These are phyloP conservation scores for Hypericum androsaemum DNA, from an alignment of 345 rosid species.

Conservation along the genomic window DNA sequence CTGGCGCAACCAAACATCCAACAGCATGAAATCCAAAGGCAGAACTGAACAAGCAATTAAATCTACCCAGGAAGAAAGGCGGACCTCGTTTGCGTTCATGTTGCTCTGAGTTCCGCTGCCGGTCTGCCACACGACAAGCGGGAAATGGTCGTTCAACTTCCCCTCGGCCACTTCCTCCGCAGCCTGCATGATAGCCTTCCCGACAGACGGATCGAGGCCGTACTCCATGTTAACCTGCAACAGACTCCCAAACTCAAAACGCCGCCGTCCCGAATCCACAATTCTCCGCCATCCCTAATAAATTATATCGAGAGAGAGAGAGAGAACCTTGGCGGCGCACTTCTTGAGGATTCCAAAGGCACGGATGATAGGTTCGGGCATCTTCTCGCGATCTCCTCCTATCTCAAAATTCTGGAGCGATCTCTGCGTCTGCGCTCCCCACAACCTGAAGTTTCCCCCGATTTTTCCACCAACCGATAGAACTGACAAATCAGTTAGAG, in stretches of 20 bases:
- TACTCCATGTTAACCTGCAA: constrained; percentile 80
- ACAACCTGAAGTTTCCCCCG: constrained; percentile 58
- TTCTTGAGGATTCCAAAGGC: constrained; percentile 92
- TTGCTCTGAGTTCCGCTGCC: constrained; percentile 99
- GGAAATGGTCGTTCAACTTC: constrained; percentile 75
- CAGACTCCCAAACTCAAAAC: neutral
- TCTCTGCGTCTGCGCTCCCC: constrained; percentile 99
- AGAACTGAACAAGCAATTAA: neutral
- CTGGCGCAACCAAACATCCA: constrained; percentile 27
- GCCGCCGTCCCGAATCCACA: neutral
- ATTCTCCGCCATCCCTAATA: no score
- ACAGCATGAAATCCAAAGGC: neutral
- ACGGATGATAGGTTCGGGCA: constrained; percentile 91
- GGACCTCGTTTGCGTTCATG: constrained; percentile 98
- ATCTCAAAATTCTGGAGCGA: constrained; percentile 90
- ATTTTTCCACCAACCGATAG: no score
- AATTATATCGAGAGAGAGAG: neutral
- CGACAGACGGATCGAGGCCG: constrained; percentile 78
- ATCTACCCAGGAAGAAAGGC: neutral
- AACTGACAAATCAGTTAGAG: neutral
- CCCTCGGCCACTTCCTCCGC: constrained; percentile 93
- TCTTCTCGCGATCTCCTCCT: constrained; percentile 83
- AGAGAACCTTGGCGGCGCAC: constrained; percentile 78
- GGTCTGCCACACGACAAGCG: constrained; percentile 95
- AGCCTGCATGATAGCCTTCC: constrained; percentile 87